These are phyloP conservation scores for Leccinum barrowsii DNA, from an alignment of 768 basidiomycete genomes.

Conservation along the genomic window DNA sequence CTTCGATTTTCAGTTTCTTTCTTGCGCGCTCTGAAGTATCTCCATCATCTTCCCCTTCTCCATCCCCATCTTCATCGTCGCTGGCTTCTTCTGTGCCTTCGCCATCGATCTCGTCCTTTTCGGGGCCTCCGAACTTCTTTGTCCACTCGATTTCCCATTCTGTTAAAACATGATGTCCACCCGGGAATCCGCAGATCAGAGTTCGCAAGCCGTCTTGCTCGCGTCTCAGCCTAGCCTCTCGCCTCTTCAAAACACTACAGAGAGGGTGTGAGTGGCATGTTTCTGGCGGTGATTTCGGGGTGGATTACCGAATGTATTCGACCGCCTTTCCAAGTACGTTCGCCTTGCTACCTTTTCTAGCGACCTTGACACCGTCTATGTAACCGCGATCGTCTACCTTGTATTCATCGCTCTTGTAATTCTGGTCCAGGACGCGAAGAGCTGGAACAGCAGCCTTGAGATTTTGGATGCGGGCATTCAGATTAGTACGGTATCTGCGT, in stretches of 20 bases:
- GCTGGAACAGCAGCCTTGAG: conserved; percentile 81
- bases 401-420: conserved; percentile 38
- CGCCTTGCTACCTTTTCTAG: conserved; percentile 87
- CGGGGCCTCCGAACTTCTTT: conserved; percentile 72
- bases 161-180: conserved; percentile 63
- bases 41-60: conserved; percentile 38
- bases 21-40: conserved; percentile 46
- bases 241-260: conserved; percentile 69
- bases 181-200: conserved; percentile 67
- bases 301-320: conserved; percentile 71
- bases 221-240: conserved; percentile 65
- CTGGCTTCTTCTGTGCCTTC: conserved; percentile 37
- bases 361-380: conserved; percentile 90
- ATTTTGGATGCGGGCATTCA: conserved; percentile 82
- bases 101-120: conserved; percentile 65
- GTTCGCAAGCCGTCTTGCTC: conserved; percentile 75
- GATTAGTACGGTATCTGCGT: conserved; percentile 82
- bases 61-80: conserved; percentile 43
- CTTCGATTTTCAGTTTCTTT: conserved; percentile 57
- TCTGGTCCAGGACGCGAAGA: conserved; percentile 69
- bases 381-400: conserved; percentile 80
- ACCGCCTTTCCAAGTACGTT: conserved; percentile 88
- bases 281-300: background rate
- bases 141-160: conserved; percentile 80
- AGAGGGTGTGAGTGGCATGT: conserved; percentile 3